Percentiles rank a stretch among this genome's conserved stretches.
phyloP scores from a whole-genome alignment of 345 rosid genomes.

The Carallia pectinifolia region DNA sequence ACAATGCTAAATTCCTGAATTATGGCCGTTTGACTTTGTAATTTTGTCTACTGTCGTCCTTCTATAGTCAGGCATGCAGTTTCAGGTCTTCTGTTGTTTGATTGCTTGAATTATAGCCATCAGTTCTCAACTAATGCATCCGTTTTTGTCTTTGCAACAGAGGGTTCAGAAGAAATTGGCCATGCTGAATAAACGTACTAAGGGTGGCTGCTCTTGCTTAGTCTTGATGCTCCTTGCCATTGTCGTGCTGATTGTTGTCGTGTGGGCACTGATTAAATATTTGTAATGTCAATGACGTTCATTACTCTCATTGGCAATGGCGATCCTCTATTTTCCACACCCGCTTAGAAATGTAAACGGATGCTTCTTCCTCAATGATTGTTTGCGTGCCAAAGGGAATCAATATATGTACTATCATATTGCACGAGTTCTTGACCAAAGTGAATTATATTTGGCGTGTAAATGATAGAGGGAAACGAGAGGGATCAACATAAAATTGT shows the following conservation, averaged over 20 bases:
- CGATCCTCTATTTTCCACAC: no score
- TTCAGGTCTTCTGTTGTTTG: not conserved
- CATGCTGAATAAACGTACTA: not conserved
- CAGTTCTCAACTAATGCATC: not conserved
- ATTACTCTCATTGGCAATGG: no score
- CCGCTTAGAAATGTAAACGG: no score
- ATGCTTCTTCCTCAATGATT: no score
- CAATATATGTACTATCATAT: no score
- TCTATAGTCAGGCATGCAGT: no score
- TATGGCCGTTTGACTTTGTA: not conserved
- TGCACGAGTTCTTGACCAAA: no score
- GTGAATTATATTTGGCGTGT: no score
- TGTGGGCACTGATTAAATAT: not conserved
- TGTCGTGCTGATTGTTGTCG: not conserved
- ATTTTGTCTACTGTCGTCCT: not conserved
- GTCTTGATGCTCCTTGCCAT: not conserved
- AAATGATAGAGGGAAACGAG: no score
- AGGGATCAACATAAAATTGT: no score
- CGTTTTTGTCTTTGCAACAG: not conserved
- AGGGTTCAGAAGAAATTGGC: not conserved
- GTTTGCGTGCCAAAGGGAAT: no score
- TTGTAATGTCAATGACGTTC: not conserved
- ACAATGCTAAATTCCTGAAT: not conserved
- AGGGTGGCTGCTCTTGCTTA: not conserved
- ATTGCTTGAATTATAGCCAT: not conserved